Percentiles rank a stretch among this genome's conserved stretches.
phyloP scores from a whole-genome alignment of 78 protist genomes.

The Polysphondylium violaceum region DNA sequence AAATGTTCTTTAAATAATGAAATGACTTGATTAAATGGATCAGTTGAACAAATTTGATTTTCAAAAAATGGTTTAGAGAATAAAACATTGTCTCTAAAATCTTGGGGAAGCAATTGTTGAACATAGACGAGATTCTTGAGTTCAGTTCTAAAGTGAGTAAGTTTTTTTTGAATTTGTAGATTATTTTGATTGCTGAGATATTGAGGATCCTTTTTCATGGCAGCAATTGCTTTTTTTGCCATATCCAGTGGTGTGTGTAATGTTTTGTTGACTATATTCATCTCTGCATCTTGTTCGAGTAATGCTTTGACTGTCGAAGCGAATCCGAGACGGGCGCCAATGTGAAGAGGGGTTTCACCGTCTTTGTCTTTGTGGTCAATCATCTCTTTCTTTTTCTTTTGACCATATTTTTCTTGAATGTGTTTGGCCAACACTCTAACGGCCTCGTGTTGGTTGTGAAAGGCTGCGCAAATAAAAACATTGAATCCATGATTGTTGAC shows the following conservation, averaged over 20 bases:
- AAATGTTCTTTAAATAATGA: constrained; percentile 5
- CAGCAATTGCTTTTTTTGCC: background rate
- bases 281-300: constrained; percentile 22
- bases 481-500: constrained; percentile 49
- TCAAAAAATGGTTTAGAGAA: background rate
- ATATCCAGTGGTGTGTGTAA: constrained; percentile 34
- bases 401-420: constrained; percentile 19
- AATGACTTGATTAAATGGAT: background rate
- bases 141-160: background rate
- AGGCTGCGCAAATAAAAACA: constrained; percentile 57
- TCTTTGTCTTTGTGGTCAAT: constrained; percentile 50
- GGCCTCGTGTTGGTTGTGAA: constrained; percentile 28
- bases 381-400: constrained; percentile 6
- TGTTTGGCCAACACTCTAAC: background rate
- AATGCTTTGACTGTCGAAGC: constrained; percentile 6
- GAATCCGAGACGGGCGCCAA: constrained; percentile 34
- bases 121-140: constrained; percentile 3
- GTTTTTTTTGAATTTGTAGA: background rate
- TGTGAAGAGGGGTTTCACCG: constrained; percentile 48
- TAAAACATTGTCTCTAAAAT: constrained; percentile 26
- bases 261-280: constrained; percentile 28
- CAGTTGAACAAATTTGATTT: background rate
- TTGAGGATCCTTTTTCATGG: background rate
- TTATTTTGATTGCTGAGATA: background rate
- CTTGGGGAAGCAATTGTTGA: background rate